Evolutionary conservation across 2,329 filamentous ascomycete genomes (phyloP), one percentile per base, ranked within the genome.

Genomic region (Clonostachys byssicola): DNA sequence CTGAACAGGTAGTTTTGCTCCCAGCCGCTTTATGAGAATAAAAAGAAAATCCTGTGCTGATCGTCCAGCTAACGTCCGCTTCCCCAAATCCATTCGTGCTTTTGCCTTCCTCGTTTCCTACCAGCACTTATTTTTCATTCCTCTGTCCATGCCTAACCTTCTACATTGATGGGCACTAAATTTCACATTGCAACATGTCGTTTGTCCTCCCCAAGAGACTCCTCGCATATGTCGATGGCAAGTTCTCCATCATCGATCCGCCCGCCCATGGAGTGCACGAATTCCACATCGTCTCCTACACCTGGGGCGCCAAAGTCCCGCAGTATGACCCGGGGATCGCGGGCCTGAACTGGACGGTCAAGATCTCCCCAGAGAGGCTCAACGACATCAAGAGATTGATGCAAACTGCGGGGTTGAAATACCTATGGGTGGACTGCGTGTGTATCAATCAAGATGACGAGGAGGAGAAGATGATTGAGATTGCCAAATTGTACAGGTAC

Each of bases 381-480:
- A 34, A 23, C n/a, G 13, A 33, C 17, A 43, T 43, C 16, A 18
- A 34, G 13, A 23, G 30, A n/a, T 13, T 14, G 18, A 14, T 43
- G 20, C 42, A 43, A 3, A 23, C 16, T 7, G 42, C 42, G 3
- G 36, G 36, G 4, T 23, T 43, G 17, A 18, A 12, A 12, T 43
- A 43, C 6, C 23, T 43, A 5, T 52, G 50, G 50, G 36, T 48
- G 6, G 50, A 52, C n/a, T 43, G 42, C 12, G 13, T 52, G 6
- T 50, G 47, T n/a, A 52, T 52, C 18, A 18, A 46, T 4, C 50
- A 50, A 13, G 45, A 51, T 12, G 39, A 43, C 34, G n/a, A 33
- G 6, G 34, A 16, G 12, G 54, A 56, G 10, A 47, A 54, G 33
- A 34, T 35, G 1, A 40, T 35, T 4, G 47, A 55, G 40, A 40